phyloP scores from a whole-genome alignment of 352 stramenopile genomes.

The Pythium diclinum region DNA sequence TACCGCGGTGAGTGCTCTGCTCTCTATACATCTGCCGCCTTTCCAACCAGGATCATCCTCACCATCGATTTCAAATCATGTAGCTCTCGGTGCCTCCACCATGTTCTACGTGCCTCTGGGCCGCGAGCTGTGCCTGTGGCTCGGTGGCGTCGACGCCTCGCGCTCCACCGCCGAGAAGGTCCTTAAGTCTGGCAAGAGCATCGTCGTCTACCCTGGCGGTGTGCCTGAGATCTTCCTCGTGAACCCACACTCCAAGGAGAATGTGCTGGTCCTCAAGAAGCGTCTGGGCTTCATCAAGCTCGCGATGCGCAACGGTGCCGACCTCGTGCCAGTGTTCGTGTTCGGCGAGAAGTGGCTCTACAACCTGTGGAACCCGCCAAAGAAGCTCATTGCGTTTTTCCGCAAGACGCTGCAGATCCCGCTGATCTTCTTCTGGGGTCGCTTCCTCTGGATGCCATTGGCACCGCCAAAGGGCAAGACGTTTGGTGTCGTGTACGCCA shows the following conservation, averaged over 20 bases:
- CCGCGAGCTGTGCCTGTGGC: slow-evolving; percentile 66
- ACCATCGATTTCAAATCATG: not conserved
- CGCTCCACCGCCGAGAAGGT: slow-evolving; percentile 74
- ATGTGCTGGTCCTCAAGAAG: slow-evolving; percentile 70
- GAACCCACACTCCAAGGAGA: slow-evolving; percentile 70
- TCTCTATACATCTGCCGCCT: not conserved
- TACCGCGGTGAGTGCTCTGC: slow-evolving; percentile 37
- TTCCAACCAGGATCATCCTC: too few relatives aligned
- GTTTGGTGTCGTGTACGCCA: slow-evolving; percentile 74
- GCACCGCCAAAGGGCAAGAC: slow-evolving; percentile 51
- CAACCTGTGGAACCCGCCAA: slow-evolving; percentile 70
- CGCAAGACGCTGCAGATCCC: slow-evolving; percentile 73
- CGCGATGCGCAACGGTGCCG: slow-evolving; percentile 67
- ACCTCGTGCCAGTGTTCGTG: slow-evolving; percentile 77
- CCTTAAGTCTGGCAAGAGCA: slow-evolving; percentile 56
- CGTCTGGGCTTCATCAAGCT: slow-evolving; percentile 82
- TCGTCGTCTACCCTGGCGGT: slow-evolving; percentile 73
- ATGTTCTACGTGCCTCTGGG: slow-evolving; percentile 70
- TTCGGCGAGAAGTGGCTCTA: slow-evolving; percentile 83
- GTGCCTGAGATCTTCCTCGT: slow-evolving; percentile 78
- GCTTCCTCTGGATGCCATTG: slow-evolving; percentile 76
- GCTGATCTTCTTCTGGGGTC: slow-evolving; percentile 77
- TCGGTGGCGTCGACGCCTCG: slow-evolving; percentile 68
- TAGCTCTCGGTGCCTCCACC: slow-evolving; percentile 59
- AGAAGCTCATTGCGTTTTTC: slow-evolving; percentile 58